Conservation (phyloP, 1,284 basidiomycete species). For the Agaricales sp. region DNA sequence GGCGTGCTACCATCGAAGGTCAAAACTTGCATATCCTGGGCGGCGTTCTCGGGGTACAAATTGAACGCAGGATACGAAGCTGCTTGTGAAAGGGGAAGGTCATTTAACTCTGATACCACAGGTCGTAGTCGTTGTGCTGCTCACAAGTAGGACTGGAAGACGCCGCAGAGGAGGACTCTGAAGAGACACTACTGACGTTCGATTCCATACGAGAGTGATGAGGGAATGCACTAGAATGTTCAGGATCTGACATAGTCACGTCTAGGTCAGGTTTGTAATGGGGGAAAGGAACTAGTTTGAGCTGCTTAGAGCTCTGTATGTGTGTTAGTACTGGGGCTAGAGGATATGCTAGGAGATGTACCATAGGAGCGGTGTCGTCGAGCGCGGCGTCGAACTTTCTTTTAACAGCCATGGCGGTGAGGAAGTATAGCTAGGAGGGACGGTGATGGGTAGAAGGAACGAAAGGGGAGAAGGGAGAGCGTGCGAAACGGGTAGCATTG, state of each 20-base stretch:
- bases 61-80: conserved; percentile 55
- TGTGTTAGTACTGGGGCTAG: conserved; percentile 7
- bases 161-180: conserved; percentile 36
- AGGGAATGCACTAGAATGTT: conserved; percentile 29
- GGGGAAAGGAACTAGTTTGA: conserved; percentile 66
- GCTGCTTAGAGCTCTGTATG: conserved; percentile 47
- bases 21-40: conserved; percentile 30
- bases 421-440: conserved; percentile 17
- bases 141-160: conserved; percentile 28
- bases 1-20: conserved; percentile 32
- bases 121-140: not conserved
- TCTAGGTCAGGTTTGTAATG: conserved; percentile 50
- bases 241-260: conserved; percentile 47
- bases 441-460: conserved; percentile 7
- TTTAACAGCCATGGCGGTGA: conserved; percentile 49
- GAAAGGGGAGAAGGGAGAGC: conserved; percentile 12
- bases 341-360: conserved; percentile 7
- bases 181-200: conserved; percentile 48
- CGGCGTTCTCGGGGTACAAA: conserved; percentile 45
- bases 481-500: not conserved
- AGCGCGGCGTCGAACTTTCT: conserved; percentile 58
- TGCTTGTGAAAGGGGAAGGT: conserved; percentile 15
- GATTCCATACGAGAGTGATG: conserved; percentile 59
- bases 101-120: conserved; percentile 7
- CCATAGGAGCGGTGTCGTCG: conserved; percentile 29